Evolutionary conservation across 345 rosid genomes (phyloP), one percentile per base, ranked within the genome.

Genomic region (Kernera saxatilis): DNA sequence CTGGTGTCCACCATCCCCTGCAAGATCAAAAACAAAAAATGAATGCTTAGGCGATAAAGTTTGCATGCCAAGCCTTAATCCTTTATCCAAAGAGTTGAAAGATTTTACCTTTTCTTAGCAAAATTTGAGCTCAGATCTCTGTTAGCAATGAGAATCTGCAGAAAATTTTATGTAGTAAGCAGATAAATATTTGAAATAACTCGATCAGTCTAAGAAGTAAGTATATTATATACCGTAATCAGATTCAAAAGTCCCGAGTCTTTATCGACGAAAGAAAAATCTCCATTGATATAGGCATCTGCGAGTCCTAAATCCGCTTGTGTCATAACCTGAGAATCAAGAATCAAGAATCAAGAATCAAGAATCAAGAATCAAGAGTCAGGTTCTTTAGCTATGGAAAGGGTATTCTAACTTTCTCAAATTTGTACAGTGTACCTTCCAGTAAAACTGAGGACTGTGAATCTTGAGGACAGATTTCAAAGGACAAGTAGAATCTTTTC

Each of bases 1-100:
- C 18, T 9, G 95, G 97, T 3, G 91, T 88, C 97, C 97, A 91
- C 97, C 98, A 88, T 18, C 96, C 95, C 84, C 96, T 92, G 36
- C 4, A 52, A 33, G 11, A 39, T 14, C 8, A 25, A 48, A 48
- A 6, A 29, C 10, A 11, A 11, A 46, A 40, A 40, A 17, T 8
- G 10, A 37, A 35, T 30, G 33, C 55, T 18, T 46, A 35, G 9
- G 10, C 11, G 3, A 10, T 37, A 15, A 43, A 43, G 21, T 43
- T 35, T 35, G 43, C 51, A 45, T 9, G 25, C 1, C 51, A 18
- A 19, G 13, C 11, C 12, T 9, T 5, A 41, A 6, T 2, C 54
- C 11, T 23, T 12, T 18, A 3, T 15, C n/a, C n/a, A 45, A 0
- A 26, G 13, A 11, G 18, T 50, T 50, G 2, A 5, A 49, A 49